A percentile compares a stretch with the other conserved stretches of the same genome.
phyloP scores from a whole-genome alignment of 2,329 filamentous ascomycete species.

The Neospermospora avenae region DNA sequence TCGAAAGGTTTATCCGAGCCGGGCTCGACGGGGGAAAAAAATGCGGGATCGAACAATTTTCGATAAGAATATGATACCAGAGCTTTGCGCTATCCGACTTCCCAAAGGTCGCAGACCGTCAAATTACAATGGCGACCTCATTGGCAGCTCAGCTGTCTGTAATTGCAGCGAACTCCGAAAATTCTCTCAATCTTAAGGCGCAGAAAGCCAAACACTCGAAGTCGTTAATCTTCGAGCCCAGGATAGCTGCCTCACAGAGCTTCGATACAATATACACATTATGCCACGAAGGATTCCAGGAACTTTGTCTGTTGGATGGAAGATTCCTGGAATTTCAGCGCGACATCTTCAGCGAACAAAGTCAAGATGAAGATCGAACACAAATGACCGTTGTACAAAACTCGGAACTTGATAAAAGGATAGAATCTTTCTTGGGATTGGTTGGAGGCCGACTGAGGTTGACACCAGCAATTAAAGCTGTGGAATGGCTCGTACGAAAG shows the following conservation, averaged over 20 bases:
- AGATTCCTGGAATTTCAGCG: conserved; percentile 72
- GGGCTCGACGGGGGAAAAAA: conserved; percentile 15
- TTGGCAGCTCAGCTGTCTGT: conserved; percentile 92
- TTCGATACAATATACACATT: conserved; percentile 86
- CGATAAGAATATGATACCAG: conserved; percentile 1
- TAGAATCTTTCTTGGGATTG: conserved; percentile 81
- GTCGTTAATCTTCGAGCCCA: conserved; percentile 88
- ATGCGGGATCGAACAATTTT: conserved; percentile 8
- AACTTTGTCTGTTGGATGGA: conserved; percentile 81
- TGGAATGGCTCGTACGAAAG: conserved; percentile 91
- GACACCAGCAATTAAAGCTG: conserved; percentile 81
- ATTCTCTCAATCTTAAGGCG: conserved; percentile 87
- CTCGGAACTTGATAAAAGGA: conserved; percentile 69
- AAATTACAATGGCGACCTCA: conserved; percentile 67
- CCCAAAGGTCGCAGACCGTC: neutral
- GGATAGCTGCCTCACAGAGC: conserved; percentile 80
- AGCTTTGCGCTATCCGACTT: neutral
- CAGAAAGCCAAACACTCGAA: conserved; percentile 90
- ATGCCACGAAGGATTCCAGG: conserved; percentile 85
- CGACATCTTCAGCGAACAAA: conserved; percentile 90
- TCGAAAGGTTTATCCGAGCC: conserved; percentile 8
- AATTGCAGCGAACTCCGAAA: conserved; percentile 85
- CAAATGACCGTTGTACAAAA: conserved; percentile 83
- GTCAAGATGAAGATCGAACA: conserved; percentile 80
- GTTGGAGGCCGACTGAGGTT: conserved; percentile 74